A percentile compares a stretch with the other conserved stretches of the same genome.
Evolutionary conservation across 2,329 filamentous ascomycete genomes (phyloP).

Genomic region (Botrytis squamosa): DNA sequence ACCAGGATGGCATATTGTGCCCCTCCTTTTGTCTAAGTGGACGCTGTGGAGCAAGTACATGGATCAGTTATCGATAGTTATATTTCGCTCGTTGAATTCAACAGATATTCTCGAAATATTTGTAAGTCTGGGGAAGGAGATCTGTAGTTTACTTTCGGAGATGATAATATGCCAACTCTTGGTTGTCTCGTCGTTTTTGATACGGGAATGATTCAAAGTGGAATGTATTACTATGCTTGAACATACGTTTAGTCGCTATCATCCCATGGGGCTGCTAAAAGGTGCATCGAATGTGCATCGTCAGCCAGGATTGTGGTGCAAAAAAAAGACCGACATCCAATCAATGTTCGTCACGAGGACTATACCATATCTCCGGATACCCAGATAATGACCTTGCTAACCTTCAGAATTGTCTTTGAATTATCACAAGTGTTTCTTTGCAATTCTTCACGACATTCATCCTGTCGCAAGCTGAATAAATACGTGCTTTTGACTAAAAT

Average conservation of each 20-base stretch:
- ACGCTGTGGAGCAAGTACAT: constrained; percentile 7
- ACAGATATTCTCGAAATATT: neutral
- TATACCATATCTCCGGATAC: constrained; percentile 2
- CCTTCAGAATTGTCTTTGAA: constrained; percentile 14
- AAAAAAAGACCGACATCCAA: constrained; percentile 25
- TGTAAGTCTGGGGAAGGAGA: neutral
- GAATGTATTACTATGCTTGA: neutral
- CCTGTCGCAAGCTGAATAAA: neutral
- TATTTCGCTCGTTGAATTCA: neutral
- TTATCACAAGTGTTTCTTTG: neutral
- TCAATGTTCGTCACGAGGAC: constrained; percentile 28
- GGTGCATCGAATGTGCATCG: constrained; percentile 13
- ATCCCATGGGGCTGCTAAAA: neutral
- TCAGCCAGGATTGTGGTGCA: constrained; percentile 17
- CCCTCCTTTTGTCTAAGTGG: constrained; percentile 20
- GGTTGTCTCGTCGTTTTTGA: neutral
- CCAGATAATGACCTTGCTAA: constrained; percentile 17
- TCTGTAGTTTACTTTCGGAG: neutral
- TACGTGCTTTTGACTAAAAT: neutral
- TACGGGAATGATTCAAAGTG: neutral
- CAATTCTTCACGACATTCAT: neutral
- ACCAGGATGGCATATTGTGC: constrained; percentile 4
- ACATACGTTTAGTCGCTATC: neutral
- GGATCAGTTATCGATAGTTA: neutral
- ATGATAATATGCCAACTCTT: neutral